Base-by-base conservation (phyloP, 2,329 filamentous ascomycete species). In the Juglanconis oblonga region DNA sequence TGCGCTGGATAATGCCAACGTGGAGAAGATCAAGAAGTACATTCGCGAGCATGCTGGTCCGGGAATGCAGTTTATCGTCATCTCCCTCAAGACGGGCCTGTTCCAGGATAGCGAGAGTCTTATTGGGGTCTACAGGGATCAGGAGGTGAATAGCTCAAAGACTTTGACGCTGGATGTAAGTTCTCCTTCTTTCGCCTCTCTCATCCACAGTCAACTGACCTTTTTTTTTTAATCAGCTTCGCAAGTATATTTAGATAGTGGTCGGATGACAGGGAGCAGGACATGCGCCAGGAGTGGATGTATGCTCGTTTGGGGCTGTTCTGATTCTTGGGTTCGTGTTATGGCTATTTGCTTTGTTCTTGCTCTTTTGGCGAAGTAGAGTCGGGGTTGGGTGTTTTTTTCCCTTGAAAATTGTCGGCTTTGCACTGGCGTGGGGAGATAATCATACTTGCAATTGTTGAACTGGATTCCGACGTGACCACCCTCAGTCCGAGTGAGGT, bases 41-140 rank as follows among this genome's bases (percentile, higher is more conserved):
- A 96, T 99, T 64, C 86, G 89, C 42, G 92, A 96, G 70, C 93
- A 99, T 75, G 91, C 93, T 1, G 91, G 92, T 0, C 95, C 95
- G 1, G 96, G 96, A 13, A 98, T 98, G 92, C 95, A 99, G 74
- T 99, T 99, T 68, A 96, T 99, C 63, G 95, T 99, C 66, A 99
- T 99, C 74, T 92, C 88, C 77, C 82, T 99, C 72, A 99, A 99
- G 83, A 90, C 92, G 0, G 93, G 92, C 1, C 80, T 99, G 59
- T 99, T 98, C 78, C 93, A 99, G 76, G 91, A 96, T 74, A 97
- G 92, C 71, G 93, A 99, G 81, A 96, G 92, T 63, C 75, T 99
- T 68, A 92, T 99, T 4, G 95, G 95, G 55, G 92, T 99, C 10
- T 98, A 97, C 79, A 84, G 95, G 66, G 96, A 99, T 71, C 95